phyloP scores from a whole-genome alignment of 208 protist genomes.

The Trypanosoma congolense region DNA sequence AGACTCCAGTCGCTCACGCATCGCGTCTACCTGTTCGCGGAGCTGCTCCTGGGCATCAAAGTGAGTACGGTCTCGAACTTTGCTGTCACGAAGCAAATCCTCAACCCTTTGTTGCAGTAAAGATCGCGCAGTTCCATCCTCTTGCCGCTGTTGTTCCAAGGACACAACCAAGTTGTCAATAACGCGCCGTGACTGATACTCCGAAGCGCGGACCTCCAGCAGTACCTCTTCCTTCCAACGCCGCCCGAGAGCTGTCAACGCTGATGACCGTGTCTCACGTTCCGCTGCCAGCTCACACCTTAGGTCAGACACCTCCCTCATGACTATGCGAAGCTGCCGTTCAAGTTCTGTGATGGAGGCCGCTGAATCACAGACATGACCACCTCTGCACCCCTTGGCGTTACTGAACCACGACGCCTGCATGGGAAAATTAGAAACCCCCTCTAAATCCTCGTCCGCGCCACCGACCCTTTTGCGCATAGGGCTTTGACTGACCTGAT shows the following conservation, averaged over 20 bases:
- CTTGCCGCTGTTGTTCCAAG: slow-evolving; percentile 29
- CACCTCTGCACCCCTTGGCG: not conserved
- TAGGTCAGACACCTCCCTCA: slow-evolving; percentile 56
- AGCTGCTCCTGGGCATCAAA: slow-evolving; percentile 48
- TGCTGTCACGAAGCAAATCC: slow-evolving; percentile 29
- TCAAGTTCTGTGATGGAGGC: slow-evolving; percentile 33
- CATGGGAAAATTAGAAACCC: not conserved
- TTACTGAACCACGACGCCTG: not conserved
- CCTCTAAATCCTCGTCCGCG: not conserved
- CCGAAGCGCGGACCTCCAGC: slow-evolving; percentile 56
- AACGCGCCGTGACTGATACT: slow-evolving; percentile 39
- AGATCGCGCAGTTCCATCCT: slow-evolving; percentile 26
- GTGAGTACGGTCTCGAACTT: slow-evolving; percentile 33
- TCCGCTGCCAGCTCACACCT: slow-evolving; percentile 56
- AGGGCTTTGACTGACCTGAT: not conserved
- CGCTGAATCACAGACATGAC: not conserved
- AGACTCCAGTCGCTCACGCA: slow-evolving; percentile 43
- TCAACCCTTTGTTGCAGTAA: slow-evolving; percentile 54
- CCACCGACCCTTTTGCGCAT: not conserved
- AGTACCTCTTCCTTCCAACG: slow-evolving; percentile 76
- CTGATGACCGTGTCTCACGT: slow-evolving; percentile 53
- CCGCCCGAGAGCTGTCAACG: slow-evolving; percentile 44
- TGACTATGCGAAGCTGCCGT: slow-evolving; percentile 48
- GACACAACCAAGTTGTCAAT: slow-evolving; percentile 43
- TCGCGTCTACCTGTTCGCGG: slow-evolving; percentile 53